Base-by-base conservation (phyloP, 176 grass and related monocot genomes). In the Phragmites australis region DNA sequence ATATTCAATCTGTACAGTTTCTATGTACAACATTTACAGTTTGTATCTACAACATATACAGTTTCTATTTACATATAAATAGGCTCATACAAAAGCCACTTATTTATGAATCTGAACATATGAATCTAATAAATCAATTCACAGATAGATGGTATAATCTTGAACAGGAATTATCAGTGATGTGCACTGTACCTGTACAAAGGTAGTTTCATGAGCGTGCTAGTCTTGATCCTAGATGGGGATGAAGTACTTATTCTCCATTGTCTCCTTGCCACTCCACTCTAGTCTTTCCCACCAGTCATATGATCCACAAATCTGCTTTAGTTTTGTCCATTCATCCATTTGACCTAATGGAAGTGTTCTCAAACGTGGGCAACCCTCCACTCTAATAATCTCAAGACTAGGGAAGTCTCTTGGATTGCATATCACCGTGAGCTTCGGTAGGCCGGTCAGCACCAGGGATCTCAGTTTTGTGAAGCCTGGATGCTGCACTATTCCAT, bases 321-420 rank as follows among this genome's bases (percentile, higher is more conserved):
- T 91, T 18, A 94, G 70, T 73, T 76, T 89, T 34, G 31, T 43
- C 14, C 50, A 65, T 6, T 73, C 82, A 53, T 72, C 45, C 69
- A 58, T 83, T 47, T 42, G 41, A 40, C 45, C 49, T 64, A 89
- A 16, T 55, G 92, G 89, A 52, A 94, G 65, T 39, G 48, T 83
- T 70, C 15, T 83, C 41, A 89, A 72, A 49, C 58, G 51, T 64
- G 44, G 75, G 49, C 92, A 94, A 44, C 23, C 57, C 56, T 91
- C 82, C 62, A 94, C 89, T 22, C 75, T 91, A 22, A 94, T 89
- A 64, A 68, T 91, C 70, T 94, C 86, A 48, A 94, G 83, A 46
- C 29, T 82, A 77, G 86, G 77, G 34, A 94, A 91, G 18, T 87
- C 60, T 83, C 86, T 75, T 52, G 86, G 42, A 16, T 25, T 37